Base-by-base conservation (phyloP, 129 eudicot species). In the Ambrosia trifida region DNA sequence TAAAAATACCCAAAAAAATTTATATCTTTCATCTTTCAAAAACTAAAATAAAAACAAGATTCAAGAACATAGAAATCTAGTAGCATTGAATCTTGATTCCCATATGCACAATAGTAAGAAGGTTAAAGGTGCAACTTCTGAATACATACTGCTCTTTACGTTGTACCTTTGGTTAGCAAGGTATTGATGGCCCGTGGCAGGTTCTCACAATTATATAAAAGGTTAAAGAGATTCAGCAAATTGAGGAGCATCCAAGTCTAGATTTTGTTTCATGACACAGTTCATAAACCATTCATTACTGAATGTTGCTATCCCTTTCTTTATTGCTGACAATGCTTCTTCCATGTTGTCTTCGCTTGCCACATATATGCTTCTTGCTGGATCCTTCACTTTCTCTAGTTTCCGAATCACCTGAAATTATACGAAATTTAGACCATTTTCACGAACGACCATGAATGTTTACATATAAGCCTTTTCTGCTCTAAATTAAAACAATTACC, bases 181-280 rank as follows among this genome's bases (percentile, higher is more conserved):
- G 11, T 40, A 40, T 40, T 40, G 5, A 10, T 40, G 9, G 44
- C 6, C 2, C 44, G 44, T 36, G 0, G 4, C 41, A 36, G 6
- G 0, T 4, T 36, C 41, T 36, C 41, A 36, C 6, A 7, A 1
- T 40, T 7, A 40, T 7, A 40, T 7, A 47, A 47, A 47, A n/a
- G 3, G 53, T 72, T 68, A 91, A 38, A 88, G 92, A 14, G 95
- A 87, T 66, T 89, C 95, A 45, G 90, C 96, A 83, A 89, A 93
- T 64, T 87, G 89, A 63, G 96, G 85, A 61, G 90, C 98, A 2
- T 85, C 89, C 74, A 93, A 76, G 47, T 89, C 95, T 3, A 93
- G 87, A 20, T 89, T 87, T 79, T 93, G 98, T 80, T 72, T 93
- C 98, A 93, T 87, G 73, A 93, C 80, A 80, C 98, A 93, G 80